Evolutionary conservation across 1,284 basidiomycete genomes (phyloP).

Genomic region (Schizopora paradoxa): DNA sequence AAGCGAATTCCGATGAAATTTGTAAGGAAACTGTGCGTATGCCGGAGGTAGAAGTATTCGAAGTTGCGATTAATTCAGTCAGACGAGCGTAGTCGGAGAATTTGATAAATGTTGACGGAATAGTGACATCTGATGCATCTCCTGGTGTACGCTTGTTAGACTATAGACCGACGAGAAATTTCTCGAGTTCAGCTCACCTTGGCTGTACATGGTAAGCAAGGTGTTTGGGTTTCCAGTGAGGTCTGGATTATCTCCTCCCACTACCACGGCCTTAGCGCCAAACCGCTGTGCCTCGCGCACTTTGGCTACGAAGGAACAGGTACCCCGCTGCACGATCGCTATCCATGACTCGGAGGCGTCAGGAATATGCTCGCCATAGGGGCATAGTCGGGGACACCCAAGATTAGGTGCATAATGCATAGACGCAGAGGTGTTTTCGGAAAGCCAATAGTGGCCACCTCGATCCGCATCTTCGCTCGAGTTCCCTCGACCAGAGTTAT

Average conservation of each 20-base stretch:
- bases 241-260: constrained; percentile 73
- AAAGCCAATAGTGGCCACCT: not conserved
- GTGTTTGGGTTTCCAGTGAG: constrained; percentile 65
- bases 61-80: constrained; percentile 52
- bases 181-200: constrained; percentile 43
- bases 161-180: constrained; percentile 6
- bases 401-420: constrained; percentile 31
- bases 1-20: constrained; percentile 70
- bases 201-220: constrained; percentile 88
- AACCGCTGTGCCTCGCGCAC: constrained; percentile 72
- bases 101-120: constrained; percentile 69
- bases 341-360: constrained; percentile 70
- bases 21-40: constrained; percentile 67
- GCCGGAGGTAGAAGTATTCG: constrained; percentile 72
- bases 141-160: constrained; percentile 34
- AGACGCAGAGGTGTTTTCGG: too few relatives aligned
- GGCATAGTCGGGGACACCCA: constrained; percentile 64
- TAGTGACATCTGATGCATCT: constrained; percentile 67
- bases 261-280: constrained; percentile 84
- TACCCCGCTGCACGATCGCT: constrained; percentile 80
- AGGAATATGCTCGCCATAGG: constrained; percentile 45
- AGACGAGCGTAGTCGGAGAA: constrained; percentile 64
- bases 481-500: constrained; percentile 21
- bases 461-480: not conserved
- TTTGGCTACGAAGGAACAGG: constrained; percentile 86